Evolutionary conservation across 2,329 filamentous ascomycete genomes (phyloP).

Genomic region (Penicillium sp.): DNA sequence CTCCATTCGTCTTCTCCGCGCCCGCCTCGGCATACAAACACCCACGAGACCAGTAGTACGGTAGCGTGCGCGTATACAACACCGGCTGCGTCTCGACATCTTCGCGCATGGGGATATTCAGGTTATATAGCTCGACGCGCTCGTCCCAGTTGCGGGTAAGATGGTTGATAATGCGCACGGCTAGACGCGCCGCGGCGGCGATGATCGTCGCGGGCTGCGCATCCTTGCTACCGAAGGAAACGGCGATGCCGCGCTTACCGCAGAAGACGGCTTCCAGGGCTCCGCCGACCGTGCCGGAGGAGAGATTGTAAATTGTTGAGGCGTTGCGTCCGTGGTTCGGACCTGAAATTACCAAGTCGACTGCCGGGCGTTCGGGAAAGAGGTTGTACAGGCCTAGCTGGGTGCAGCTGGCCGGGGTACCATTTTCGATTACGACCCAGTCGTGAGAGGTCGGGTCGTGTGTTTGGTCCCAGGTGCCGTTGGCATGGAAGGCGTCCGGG

Average conservation of each 20-base stretch:
- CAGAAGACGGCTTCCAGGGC: slow-evolving; percentile 69
- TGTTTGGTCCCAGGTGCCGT: slow-evolving; percentile 48
- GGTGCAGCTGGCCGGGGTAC: slow-evolving; percentile 68
- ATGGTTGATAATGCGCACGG: slow-evolving; percentile 68
- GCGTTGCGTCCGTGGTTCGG: slow-evolving; percentile 76
- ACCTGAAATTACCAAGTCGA: slow-evolving; percentile 69
- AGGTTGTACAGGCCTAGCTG: slow-evolving; percentile 73
- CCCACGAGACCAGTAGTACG: slow-evolving; percentile 75
- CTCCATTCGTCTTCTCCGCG: slow-evolving; percentile 36
- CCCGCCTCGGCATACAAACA: slow-evolving; percentile 74
- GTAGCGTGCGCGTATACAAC: slow-evolving; percentile 70
- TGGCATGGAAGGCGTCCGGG: slow-evolving; percentile 49
- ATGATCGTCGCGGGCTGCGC: slow-evolving; percentile 74
- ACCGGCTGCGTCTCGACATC: slow-evolving; percentile 64
- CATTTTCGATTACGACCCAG: slow-evolving; percentile 66
- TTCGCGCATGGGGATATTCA: slow-evolving; percentile 77
- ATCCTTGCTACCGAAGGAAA: slow-evolving; percentile 76
- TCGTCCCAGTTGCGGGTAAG: slow-evolving; percentile 64
- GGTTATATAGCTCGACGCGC: slow-evolving; percentile 71
- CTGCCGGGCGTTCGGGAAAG: slow-evolving; percentile 59
- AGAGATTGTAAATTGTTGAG: slow-evolving; percentile 69
- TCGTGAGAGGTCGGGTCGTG: slow-evolving; percentile 46
- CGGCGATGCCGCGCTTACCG: slow-evolving; percentile 61
- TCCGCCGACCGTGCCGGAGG: slow-evolving; percentile 68
- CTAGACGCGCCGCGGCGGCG: slow-evolving; percentile 62